These are phyloP conservation scores for Nannochloris sp. DNA, from an alignment of 139 green algal genomes.

Conservation along the genomic window DNA sequence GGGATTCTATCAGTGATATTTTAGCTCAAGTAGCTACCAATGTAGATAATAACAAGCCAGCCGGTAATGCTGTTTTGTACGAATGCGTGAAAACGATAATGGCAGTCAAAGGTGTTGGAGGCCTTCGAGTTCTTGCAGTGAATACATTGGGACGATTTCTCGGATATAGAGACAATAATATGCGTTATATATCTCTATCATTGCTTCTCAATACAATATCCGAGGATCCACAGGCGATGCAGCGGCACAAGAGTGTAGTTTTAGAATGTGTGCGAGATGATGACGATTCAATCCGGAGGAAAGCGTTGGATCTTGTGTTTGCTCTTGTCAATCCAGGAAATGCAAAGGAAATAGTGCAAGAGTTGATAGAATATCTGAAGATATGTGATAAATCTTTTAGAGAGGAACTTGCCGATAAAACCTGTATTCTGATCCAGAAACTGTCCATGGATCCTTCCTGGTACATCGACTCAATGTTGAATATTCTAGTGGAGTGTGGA, in stretches of 20 bases:
- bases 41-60: slow-evolving; percentile 72
- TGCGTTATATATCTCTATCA: slow-evolving; percentile 95
- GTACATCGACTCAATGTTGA: slow-evolving; percentile 82
- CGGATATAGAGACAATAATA: slow-evolving; percentile 75
- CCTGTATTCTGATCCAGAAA: slow-evolving; percentile 78
- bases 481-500: slow-evolving; percentile 65
- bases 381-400: slow-evolving; percentile 92
- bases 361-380: slow-evolving; percentile 93
- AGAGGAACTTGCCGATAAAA: slow-evolving; percentile 75
- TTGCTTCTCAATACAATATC: slow-evolving; percentile 76
- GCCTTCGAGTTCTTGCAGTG: slow-evolving; percentile 89
- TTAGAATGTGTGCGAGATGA: slow-evolving; percentile 92
- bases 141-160: slow-evolving; percentile 94
- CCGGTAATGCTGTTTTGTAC: slow-evolving; percentile 93
- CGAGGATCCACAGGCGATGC: slow-evolving; percentile 85
- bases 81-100: slow-evolving; percentile 93
- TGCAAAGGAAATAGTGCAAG: slow-evolving; percentile 64
- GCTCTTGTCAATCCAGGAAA: slow-evolving; percentile 79
- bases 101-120: slow-evolving; percentile 78
- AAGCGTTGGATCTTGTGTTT: slow-evolving; percentile 93
- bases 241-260: slow-evolving; percentile 89
- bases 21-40: slow-evolving; percentile 87
- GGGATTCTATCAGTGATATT: slow-evolving; percentile 93
- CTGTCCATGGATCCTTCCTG: slow-evolving; percentile 82
- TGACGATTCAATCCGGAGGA: slow-evolving; percentile 49